Percentiles rank a stretch among this genome's conserved stretches.
Evolutionary conservation across 345 rosid genomes (phyloP).

Genomic region (Firmiana major): DNA sequence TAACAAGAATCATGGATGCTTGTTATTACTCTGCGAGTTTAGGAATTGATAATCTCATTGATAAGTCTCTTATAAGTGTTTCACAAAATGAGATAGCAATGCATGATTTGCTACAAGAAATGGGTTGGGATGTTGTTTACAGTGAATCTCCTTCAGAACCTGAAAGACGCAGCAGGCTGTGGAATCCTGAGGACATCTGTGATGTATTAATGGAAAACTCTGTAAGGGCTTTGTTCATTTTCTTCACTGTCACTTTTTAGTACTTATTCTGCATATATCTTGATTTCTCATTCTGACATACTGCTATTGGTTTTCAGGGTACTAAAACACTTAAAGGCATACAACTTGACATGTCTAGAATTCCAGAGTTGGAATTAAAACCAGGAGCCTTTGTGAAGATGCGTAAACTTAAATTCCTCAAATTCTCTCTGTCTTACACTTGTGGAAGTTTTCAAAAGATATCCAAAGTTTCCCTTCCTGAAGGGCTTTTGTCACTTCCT

Average conservation of each 20-base stretch:
- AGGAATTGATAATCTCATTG: conserved; percentile 9
- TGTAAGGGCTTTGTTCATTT: background rate
- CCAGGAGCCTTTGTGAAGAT: background rate
- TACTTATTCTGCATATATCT: background rate
- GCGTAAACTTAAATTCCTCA: background rate
- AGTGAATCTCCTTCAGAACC: background rate
- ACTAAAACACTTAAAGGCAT: conserved; percentile 1
- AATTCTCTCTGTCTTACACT: no score
- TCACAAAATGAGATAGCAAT: conserved; percentile 15
- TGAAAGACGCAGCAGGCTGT: background rate
- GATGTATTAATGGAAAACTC: background rate
- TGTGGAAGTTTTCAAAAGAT: no score
- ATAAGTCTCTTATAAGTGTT: conserved; percentile 26
- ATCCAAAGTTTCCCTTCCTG: no score
- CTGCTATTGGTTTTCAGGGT: background rate
- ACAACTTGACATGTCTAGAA: background rate
- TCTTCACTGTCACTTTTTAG: background rate
- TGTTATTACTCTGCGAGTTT: conserved; percentile 21
- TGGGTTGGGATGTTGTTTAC: conserved; percentile 16
- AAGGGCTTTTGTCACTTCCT: no score
- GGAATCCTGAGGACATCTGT: conserved; percentile 1
- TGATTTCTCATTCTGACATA: background rate
- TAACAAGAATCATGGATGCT: conserved; percentile 20
- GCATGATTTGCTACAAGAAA: conserved; percentile 32
- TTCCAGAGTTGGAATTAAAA: background rate